Evolutionary conservation across 83 land plant species (phyloP).

Genomic region (Diphasiastrum complanatum): DNA sequence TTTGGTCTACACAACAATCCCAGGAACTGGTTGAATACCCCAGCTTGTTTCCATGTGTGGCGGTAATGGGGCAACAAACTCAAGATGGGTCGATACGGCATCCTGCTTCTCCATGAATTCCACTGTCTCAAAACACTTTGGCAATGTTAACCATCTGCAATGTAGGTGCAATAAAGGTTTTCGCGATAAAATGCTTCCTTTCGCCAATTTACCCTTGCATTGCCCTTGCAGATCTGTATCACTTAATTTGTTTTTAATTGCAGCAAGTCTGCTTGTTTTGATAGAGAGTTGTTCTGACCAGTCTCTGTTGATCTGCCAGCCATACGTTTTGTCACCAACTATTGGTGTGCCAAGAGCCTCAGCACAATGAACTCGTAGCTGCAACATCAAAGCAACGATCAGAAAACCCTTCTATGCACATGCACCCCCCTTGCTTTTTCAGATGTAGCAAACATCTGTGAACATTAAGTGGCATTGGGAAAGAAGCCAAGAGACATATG

Average conservation of each 20-base stretch:
- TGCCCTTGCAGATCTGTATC: constrained; percentile 3
- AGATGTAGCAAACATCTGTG: too few species aligned
- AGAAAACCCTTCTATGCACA: too few species aligned
- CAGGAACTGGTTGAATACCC: constrained; percentile 55
- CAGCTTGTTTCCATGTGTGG: constrained; percentile 80
- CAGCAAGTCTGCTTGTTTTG: neutral
- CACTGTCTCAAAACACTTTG: constrained; percentile 41
- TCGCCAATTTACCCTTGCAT: constrained; percentile 39
- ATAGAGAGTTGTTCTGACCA: constrained; percentile 28
- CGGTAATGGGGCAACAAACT: constrained; percentile 75
- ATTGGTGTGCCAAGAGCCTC: constrained; percentile 84
- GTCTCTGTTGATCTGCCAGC: constrained; percentile 56
- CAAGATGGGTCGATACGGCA: constrained; percentile 22
- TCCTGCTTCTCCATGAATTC: constrained; percentile 30
- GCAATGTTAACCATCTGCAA: constrained; percentile 67
- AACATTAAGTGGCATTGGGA: neutral
- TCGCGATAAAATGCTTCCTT: constrained; percentile 40
- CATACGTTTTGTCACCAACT: constrained; percentile 90
- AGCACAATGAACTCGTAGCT: constrained; percentile 97
- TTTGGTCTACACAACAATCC: too few species aligned
- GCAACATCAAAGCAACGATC: constrained; percentile 12
- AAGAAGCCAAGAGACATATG: neutral
- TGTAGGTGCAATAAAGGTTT: constrained; percentile 74
- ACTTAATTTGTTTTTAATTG: neutral
- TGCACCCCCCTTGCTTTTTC: too few species aligned